A percentile compares a stretch with the other conserved stretches of the same genome.
phyloP scores from a whole-genome alignment of 1,284 basidiomycete genomes.

The Melanopsichium pennsylvanicum region DNA sequence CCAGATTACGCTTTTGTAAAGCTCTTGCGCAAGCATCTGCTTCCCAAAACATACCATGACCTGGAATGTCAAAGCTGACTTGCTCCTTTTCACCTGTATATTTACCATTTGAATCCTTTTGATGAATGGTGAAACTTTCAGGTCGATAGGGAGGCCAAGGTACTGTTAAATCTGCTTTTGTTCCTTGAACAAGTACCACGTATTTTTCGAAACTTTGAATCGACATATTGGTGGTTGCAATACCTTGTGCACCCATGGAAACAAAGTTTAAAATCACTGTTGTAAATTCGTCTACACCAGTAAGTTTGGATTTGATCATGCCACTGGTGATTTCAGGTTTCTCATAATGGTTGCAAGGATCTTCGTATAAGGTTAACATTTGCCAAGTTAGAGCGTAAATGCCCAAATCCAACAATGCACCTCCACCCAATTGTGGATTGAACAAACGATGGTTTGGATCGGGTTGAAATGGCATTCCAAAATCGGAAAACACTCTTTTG shows the following conservation, averaged over 20 bases:
- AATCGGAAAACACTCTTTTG: slow-evolving; percentile 41
- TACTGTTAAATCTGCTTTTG: slow-evolving; percentile 70
- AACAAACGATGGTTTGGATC: slow-evolving; percentile 78
- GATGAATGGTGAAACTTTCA: slow-evolving; percentile 37
- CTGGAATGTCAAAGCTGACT: slow-evolving; percentile 72
- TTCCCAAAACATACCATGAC: slow-evolving; percentile 66
- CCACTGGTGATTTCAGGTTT: slow-evolving; percentile 68
- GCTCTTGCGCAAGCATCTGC: slow-evolving; percentile 85
- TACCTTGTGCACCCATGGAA: slow-evolving; percentile 62
- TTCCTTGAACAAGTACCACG: slow-evolving; percentile 46
- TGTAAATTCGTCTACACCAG: slow-evolving; percentile 81
- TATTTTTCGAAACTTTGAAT: slow-evolving; percentile 13
- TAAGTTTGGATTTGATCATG: slow-evolving; percentile 78
- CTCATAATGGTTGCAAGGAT: slow-evolving; percentile 70
- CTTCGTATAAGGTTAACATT: slow-evolving; percentile 43
- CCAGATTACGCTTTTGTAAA: slow-evolving; percentile 76
- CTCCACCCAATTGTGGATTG: slow-evolving; percentile 82
- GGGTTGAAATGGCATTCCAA: slow-evolving; percentile 34
- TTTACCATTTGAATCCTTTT: slow-evolving; percentile 43
- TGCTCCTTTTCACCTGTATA: slow-evolving; percentile 35
- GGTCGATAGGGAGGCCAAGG: slow-evolving; percentile 73
- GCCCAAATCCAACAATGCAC: slow-evolving; percentile 78
- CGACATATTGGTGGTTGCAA: slow-evolving; percentile 40
- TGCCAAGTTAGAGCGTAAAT: slow-evolving; percentile 64
- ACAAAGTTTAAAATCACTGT: slow-evolving; percentile 79